Evolutionary conservation across 345 rosid species (phyloP).

Genomic region (Ceriops decandra): DNA sequence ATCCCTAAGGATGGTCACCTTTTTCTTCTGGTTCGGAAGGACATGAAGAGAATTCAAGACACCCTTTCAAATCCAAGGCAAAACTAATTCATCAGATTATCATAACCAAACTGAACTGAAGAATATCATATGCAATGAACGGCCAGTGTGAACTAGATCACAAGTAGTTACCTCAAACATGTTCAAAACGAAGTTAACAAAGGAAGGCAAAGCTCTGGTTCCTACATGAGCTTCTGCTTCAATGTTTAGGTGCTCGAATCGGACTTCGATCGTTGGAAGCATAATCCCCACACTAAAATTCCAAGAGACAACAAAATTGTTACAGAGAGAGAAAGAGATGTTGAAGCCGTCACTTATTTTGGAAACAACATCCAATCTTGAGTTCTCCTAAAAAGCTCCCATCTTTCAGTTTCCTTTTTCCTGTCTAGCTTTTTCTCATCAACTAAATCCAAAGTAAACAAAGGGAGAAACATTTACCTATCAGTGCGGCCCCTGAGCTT

Average conservation of each 20-base stretch:
- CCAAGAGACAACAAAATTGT: background rate
- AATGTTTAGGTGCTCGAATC: slow-evolving; percentile 42
- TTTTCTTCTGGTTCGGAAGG: slow-evolving; percentile 47
- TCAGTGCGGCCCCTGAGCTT: slow-evolving; percentile 16
- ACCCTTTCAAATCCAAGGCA: slow-evolving; percentile 8
- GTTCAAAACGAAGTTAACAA: slow-evolving; percentile 39
- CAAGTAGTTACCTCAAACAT: slow-evolving; percentile 45
- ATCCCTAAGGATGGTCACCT: slow-evolving; percentile 53
- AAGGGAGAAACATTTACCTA: background rate
- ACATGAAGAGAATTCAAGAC: slow-evolving; percentile 30
- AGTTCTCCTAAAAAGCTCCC: no score
- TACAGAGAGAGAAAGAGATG: no score
- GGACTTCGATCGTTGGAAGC: slow-evolving; percentile 44
- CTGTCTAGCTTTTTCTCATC: no score
- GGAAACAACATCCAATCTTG: no score
- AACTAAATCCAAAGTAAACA: background rate
- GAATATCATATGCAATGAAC: no score
- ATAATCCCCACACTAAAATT: slow-evolving; percentile 45
- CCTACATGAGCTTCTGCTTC: slow-evolving; percentile 62
- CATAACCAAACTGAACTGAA: background rate
- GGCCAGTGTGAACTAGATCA: background rate
- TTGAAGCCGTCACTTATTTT: background rate
- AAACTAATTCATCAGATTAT: background rate
- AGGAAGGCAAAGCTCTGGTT: slow-evolving; percentile 57
- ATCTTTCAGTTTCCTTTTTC: no score